These are phyloP conservation scores for Plasmopara viticola DNA, from an alignment of 352 stramenopile genomes.

Conservation along the genomic window DNA sequence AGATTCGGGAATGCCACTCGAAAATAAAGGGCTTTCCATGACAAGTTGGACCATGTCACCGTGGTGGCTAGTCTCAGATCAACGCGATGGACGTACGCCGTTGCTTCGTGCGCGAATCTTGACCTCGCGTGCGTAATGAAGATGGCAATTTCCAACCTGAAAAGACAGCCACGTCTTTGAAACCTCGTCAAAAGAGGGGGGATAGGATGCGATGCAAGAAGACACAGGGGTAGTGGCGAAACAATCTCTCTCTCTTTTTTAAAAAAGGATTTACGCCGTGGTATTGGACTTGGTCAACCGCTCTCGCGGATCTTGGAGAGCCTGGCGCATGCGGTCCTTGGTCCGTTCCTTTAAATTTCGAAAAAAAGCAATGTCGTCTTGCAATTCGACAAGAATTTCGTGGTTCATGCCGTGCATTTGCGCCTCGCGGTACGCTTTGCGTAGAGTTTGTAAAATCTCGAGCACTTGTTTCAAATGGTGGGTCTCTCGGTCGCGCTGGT, in stretches of 20 bases:
- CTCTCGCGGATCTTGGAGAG: slow-evolving; percentile 42
- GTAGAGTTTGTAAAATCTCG: slow-evolving; percentile 38
- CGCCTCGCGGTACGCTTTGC: slow-evolving; percentile 43
- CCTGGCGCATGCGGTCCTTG: slow-evolving; percentile 60
- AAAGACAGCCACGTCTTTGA: too few species aligned
- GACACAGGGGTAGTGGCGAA: too few species aligned
- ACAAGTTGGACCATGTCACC: slow-evolving; percentile 13
- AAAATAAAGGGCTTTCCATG: slow-evolving; percentile 4
- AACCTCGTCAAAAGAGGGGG: too few species aligned
- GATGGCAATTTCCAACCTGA: too few species aligned
- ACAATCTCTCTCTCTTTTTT: too few species aligned
- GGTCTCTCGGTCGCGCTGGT: slow-evolving; percentile 64
- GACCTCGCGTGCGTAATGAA: too few species aligned
- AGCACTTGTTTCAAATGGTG: slow-evolving; percentile 58
- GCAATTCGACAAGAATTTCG: slow-evolving; percentile 50
- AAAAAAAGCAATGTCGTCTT: slow-evolving; percentile 75
- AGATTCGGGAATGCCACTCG: slow-evolving; percentile 18
- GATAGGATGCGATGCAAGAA: too few species aligned
- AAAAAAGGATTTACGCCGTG: slow-evolving; percentile 19
- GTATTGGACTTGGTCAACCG: slow-evolving; percentile 23
- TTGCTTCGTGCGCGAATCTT: neutral
- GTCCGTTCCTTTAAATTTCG: slow-evolving; percentile 54
- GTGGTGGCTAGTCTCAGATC: slow-evolving; percentile 14
- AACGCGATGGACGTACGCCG: slow-evolving; percentile 4
- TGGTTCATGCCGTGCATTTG: slow-evolving; percentile 44